Base-by-base conservation (phyloP, 306 rosid genomes). In the Rubus idaeus region DNA sequence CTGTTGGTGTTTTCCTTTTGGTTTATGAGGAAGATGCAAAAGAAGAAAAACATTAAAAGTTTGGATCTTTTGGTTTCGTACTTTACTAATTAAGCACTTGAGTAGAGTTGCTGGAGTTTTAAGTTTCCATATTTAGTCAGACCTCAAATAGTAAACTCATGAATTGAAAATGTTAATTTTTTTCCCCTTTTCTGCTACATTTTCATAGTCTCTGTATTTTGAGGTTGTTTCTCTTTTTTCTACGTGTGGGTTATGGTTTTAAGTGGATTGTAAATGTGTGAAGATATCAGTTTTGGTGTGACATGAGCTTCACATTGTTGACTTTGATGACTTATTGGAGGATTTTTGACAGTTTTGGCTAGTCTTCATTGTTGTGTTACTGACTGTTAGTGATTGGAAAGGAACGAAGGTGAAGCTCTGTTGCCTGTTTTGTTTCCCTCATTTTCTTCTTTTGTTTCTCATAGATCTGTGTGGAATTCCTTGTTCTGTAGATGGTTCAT, bases 1-100 rank as follows among this genome's bases (percentile, higher is more conserved):
- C 10, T 68, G 4, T 30, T 75, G 8, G n/a, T 14, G 26, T 9
- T 68, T 30, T 49, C 42, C 8, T 1, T 16, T 44, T 45, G 74
- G 46, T 26, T 26, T 6, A 26, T 4, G 20, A 18, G 68, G 13
- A 57, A 14, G 64, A 62, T 14, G 21, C 5, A 52, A 20, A 9
- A 5, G 44, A 6, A 39, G 64, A 16, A 39, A 53, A 4, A 0
- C 35, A 30, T 14, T 8, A 21, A 41, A 49, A 68, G 47, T 73
- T 75, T 40, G 77, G 82, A 86, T 84, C 84, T 82, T 84, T 64
- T 23, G 62, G 41, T 4, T 74, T 44, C 39, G 4, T 14, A 18
- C 17, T 75, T 55, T 62, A 41, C 52, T 39, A 60, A 17, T 18
- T 21, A 61, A 62, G 39, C 41, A 21, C 41, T 68, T 73, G 56